Evolutionary conservation across 345 rosid species (phyloP), one percentile per base, ranked within the genome.

Genomic region (Eutrema japonicum): DNA sequence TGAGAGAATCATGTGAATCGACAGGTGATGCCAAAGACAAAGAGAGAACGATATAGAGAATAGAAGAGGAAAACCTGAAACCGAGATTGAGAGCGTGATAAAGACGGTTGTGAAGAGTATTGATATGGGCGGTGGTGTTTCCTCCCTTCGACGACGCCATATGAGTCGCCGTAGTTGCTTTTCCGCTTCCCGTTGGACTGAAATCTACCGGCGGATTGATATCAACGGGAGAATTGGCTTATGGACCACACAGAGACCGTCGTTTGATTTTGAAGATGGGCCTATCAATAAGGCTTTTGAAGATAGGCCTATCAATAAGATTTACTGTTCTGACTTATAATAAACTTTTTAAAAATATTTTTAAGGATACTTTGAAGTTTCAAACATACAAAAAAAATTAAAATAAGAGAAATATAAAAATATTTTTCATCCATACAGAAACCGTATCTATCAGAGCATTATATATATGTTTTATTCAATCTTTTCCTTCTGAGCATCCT

Each of bases 11-110:
- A 45, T 8, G 32, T 22, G 54, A 50, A 50, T 4, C 54, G 12
- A 50, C 26, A 47, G 27, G 51, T 14, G 51, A 6, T 14, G 32
- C 32, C 13, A 22, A 22, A 50, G 56, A 52, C 56, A 27, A 27
- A 52, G 33, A 51, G 32, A 46, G 8, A 52, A 22, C 26, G 40
- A 55, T 13, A 59, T 5, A 27, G 7, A 30, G 0, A 41, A 4
- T 6, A 13, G 16, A 26, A 30, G 54, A 56, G 32, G 53, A 30
- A 46, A 16, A 77, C 80, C 80, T 77, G 81, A 67, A 66, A 33
- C 81, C 81, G 36, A 72, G 81, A 72, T 72, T 72, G 54, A 78
- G 81, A 59, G 81, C 81, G 41, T 72, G 77, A 33, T 67, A 43
- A 18, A 78, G 81, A 46, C 81, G 81, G 0, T 78, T 70, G 52